Base-by-base conservation (phyloP, 805 yeast species). In the Peterozyma xylosa region DNA sequence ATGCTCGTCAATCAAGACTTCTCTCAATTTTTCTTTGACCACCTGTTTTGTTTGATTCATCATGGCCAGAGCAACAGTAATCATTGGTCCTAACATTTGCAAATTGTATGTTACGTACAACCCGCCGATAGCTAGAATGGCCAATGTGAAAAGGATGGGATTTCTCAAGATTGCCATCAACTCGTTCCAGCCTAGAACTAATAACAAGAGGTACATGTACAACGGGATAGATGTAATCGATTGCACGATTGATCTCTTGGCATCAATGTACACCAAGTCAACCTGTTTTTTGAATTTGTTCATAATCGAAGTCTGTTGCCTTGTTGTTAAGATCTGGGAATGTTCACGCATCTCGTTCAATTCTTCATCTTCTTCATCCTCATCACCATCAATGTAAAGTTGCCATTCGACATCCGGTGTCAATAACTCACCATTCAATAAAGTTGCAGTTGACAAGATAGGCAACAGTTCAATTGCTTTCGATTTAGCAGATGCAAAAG, bases 151-250 rank as follows among this genome's bases (percentile, higher is more conserved):
- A 52, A 85, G 74, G n/a, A 91, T 54, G 42, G 99, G 97, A 58
- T 86, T 90, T 50, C 95, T 75, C 37, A 93, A 57, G 14, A 93
- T 77, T 9, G 93, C 83, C 84, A 89, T 76, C 52, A 93, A 82
- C 68, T 93, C 97, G 61, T 90, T 90, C 96, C 96, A 93, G 9
- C 99, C 99, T 17, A 93, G 68, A 3, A 86, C 79, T 2, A 84
- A 60, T 18, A 93, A 66, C 11, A 91, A 56, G 10, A 78, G 64
- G 64, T 87, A 89, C 45, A 93, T 78, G 68, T 83, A 93, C 50
- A 80, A 68, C 3, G 99, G 99, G 45, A 93, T 83, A 46, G 82
- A 80, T 0, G 96, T 78, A 11, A 80, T 75, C 39, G 83, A 81
- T 49, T 81, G 83, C 39, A 89, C 74, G 42, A 86, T 80, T 2